Percentiles rank a stretch among this genome's conserved stretches.
phyloP scores from a whole-genome alignment of 805 yeast genomes.

The Pichia nanzhaoensis region DNA sequence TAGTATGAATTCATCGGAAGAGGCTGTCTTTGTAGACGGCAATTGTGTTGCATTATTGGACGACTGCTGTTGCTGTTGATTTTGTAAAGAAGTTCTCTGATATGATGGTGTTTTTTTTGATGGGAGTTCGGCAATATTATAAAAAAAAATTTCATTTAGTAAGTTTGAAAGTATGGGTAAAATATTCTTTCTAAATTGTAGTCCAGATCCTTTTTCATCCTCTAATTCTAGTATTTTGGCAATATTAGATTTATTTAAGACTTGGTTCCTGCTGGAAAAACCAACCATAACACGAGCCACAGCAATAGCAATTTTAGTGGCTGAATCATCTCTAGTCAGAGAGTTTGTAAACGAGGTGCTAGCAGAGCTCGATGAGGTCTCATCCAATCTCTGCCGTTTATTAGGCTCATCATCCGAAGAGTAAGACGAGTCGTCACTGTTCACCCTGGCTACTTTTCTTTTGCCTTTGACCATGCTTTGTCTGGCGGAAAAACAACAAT shows the following conservation, averaged over 20 bases:
- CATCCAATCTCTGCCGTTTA: too few species aligned
- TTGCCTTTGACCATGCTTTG: neutral
- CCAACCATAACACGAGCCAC: slow-evolving; percentile 26
- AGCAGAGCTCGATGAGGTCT: neutral
- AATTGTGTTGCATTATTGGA: neutral
- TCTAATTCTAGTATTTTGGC: slow-evolving; percentile 26
- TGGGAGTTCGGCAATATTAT: slow-evolving; percentile 24
- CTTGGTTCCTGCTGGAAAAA: slow-evolving; percentile 24
- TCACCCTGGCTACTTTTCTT: neutral
- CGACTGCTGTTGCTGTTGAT: neutral
- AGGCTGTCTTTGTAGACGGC: neutral
- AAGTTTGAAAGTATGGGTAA: slow-evolving; percentile 14
- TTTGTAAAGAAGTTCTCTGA: neutral
- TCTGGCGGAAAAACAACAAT: too few species aligned
- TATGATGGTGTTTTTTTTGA: slow-evolving; percentile 7
- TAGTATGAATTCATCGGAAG: slow-evolving; percentile 22
- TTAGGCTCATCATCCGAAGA: neutral
- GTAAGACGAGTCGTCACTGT: too few species aligned
- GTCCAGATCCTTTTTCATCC: slow-evolving; percentile 23
- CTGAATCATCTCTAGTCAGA: slow-evolving; percentile 12
- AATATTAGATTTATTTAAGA: slow-evolving; percentile 22
- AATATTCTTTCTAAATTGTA: slow-evolving; percentile 25
- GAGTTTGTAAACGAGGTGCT: neutral
- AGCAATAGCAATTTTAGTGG: slow-evolving; percentile 26
- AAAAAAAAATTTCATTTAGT: slow-evolving; percentile 18